Percentiles rank a stretch among this genome's conserved stretches.
phyloP scores from a whole-genome alignment of 2,329 filamentous ascomycete genomes.

The Lizonia empirigonia region DNA sequence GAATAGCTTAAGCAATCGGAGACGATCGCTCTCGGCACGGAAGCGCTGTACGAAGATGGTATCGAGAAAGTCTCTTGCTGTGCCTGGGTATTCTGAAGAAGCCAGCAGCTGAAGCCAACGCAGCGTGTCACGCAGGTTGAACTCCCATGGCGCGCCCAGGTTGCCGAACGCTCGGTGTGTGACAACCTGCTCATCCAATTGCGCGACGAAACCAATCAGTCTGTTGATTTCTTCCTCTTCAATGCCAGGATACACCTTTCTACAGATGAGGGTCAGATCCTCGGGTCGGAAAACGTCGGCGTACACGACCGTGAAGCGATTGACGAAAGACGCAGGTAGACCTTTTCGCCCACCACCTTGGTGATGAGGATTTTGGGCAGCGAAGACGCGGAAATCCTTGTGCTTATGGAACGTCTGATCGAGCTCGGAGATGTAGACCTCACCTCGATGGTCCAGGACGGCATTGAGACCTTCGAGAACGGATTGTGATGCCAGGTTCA shows the following conservation, averaged over 20 bases:
- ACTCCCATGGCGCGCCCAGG: conserved; percentile 84
- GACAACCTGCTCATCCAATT: conserved; percentile 74
- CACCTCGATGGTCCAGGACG: conserved; percentile 92
- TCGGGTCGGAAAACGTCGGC: conserved; percentile 84
- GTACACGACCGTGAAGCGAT: conserved; percentile 97
- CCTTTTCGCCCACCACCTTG: conserved; percentile 96
- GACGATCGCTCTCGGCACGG: conserved; percentile 71
- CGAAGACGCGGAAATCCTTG: conserved; percentile 89
- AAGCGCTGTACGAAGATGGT: conserved; percentile 89
- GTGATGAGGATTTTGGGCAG: conserved; percentile 96
- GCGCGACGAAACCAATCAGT: conserved; percentile 79
- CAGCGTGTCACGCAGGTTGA: conserved; percentile 88
- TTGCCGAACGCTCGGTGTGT: conserved; percentile 60
- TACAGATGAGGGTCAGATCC: conserved; percentile 82
- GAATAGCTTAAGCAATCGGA: conserved; percentile 70
- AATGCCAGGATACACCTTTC: conserved; percentile 73
- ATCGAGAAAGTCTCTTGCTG: conserved; percentile 75
- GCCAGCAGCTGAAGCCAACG: conserved; percentile 81
- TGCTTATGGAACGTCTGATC: conserved; percentile 93
- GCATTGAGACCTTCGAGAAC: conserved; percentile 96
- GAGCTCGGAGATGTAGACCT: conserved; percentile 93
- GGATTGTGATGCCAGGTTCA: conserved; percentile 97
- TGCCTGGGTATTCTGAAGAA: conserved; percentile 62
- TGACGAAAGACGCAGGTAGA: conserved; percentile 92
- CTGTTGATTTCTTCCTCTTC: conserved; percentile 63